phyloP scores from a whole-genome alignment of 1,284 basidiomycete genomes.

The Ceratobasidium sp. region DNA sequence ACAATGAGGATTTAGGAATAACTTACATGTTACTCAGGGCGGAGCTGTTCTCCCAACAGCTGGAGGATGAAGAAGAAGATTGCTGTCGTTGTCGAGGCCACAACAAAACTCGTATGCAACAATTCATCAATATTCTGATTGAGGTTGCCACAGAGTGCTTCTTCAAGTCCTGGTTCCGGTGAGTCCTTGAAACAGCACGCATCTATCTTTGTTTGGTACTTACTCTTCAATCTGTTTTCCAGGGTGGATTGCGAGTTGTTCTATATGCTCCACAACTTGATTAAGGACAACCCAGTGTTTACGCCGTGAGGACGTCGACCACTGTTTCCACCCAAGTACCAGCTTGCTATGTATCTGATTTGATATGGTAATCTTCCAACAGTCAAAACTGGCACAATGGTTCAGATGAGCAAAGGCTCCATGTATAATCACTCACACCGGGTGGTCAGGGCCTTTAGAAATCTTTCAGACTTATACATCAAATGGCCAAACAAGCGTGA shows the following conservation, averaged over 20 bases:
- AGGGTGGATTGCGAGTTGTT: not conserved
- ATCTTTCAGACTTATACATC: not conserved
- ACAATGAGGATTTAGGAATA: not conserved
- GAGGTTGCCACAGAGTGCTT: not conserved
- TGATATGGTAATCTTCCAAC: not conserved
- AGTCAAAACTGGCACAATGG: not conserved
- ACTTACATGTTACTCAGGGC: not conserved
- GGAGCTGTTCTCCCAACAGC: not conserved
- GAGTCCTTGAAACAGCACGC: not conserved
- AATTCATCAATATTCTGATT: slow-evolving; percentile 4
- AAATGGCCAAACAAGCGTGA: not conserved
- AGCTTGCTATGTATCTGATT: not conserved
- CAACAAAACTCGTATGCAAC: not conserved
- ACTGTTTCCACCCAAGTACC: not conserved
- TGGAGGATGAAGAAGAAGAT: not conserved
- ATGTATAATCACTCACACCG: not conserved
- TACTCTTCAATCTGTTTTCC: not conserved
- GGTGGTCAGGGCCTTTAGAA: not conserved
- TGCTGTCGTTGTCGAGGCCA: not conserved
- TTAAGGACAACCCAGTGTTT: slow-evolving; percentile 3
- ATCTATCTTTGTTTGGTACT: not conserved
- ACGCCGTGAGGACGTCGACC: not conserved
- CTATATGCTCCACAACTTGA: not conserved
- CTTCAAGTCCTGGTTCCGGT: slow-evolving; percentile 21
- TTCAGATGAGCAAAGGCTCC: not conserved